These are phyloP conservation scores for Herpotrichia juniperi DNA, from an alignment of 2,329 filamentous ascomycete species.

Conservation along the genomic window DNA sequence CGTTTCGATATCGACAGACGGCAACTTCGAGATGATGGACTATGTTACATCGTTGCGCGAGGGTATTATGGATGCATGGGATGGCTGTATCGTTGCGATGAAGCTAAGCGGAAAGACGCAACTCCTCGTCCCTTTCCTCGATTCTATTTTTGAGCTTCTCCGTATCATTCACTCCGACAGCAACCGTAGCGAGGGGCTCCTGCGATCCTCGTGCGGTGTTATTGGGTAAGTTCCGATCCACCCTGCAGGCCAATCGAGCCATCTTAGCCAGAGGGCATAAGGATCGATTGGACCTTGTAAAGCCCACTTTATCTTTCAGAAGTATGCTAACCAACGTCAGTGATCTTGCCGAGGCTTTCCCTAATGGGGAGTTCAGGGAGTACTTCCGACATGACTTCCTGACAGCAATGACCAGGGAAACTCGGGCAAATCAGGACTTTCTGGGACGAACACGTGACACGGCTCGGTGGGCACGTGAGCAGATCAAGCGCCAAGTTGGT, in stretches of 20 bases:
- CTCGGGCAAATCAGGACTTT: constrained; percentile 87
- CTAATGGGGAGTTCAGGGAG: constrained; percentile 81
- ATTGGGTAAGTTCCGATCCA: constrained; percentile 87
- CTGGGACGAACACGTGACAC: constrained; percentile 86
- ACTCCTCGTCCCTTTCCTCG: constrained; percentile 76
- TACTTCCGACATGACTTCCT: constrained; percentile 93
- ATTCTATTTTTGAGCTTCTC: constrained; percentile 86
- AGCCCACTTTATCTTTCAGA: no score
- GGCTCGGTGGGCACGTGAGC: constrained; percentile 94
- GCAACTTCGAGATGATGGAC: constrained; percentile 93
- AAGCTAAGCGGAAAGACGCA: constrained; percentile 78
- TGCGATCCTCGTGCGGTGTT: constrained; percentile 95
- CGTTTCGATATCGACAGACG: constrained; percentile 78
- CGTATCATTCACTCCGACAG: constrained; percentile 79
- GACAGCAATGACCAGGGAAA: constrained; percentile 87
- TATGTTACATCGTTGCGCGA: constrained; percentile 95
- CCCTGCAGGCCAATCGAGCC: no score
- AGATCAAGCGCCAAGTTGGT: constrained; percentile 87
- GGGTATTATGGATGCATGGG: constrained; percentile 99
- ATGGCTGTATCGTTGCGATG: constrained; percentile 94
- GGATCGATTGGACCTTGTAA: no score
- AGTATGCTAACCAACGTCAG: constrained; percentile 59
- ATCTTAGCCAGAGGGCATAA: no score
- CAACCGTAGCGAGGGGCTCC: constrained; percentile 88
- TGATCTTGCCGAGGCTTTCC: constrained; percentile 93